phyloP scores from a whole-genome alignment of 352 stramenopile genomes.

The Pythium biforme region DNA sequence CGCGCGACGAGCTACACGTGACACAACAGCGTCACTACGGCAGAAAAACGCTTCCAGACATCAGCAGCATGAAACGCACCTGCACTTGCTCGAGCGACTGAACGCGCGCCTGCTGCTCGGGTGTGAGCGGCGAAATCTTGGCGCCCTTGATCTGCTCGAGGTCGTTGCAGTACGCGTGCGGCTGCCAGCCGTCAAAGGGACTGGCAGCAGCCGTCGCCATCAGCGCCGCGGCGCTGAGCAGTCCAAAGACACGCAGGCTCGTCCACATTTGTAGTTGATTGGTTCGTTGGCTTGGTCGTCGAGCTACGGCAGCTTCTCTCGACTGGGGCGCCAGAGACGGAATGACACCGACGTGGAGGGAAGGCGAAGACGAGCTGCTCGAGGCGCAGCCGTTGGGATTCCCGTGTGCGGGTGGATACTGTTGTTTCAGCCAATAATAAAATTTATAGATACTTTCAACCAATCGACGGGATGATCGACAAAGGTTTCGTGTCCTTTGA shows the following conservation, averaged over 20 bases:
- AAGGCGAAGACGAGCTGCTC: background rate
- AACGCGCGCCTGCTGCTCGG: slow-evolving; percentile 53
- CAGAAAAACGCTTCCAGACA: background rate
- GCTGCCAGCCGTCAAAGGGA: slow-evolving; percentile 73
- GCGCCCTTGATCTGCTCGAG: slow-evolving; percentile 56
- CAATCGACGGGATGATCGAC: slow-evolving; percentile 9
- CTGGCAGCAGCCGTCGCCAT: slow-evolving; percentile 33
- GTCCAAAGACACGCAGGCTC: slow-evolving; percentile 4
- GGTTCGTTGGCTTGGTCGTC: background rate
- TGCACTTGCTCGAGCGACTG: slow-evolving; percentile 82
- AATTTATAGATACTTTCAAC: background rate
- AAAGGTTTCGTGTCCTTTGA: slow-evolving; percentile 26
- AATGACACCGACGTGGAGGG: background rate
- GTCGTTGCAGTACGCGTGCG: slow-evolving; percentile 81
- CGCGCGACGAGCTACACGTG: slow-evolving; percentile 55
- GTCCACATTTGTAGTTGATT: slow-evolving; percentile 12
- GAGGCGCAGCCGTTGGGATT: slow-evolving; percentile 18
- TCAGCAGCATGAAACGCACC: slow-evolving; percentile 23
- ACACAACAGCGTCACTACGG: slow-evolving; percentile 5
- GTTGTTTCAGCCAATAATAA: slow-evolving; percentile 21
- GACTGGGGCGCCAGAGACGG: background rate
- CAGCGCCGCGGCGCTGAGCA: slow-evolving; percentile 19
- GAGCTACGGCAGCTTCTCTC: too few species aligned
- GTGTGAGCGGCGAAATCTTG: slow-evolving; percentile 57
- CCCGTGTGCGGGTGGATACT: background rate